These are phyloP conservation scores for Kwoniella sp. DNA, from an alignment of 768 basidiomycete species.

Conservation along the genomic window DNA sequence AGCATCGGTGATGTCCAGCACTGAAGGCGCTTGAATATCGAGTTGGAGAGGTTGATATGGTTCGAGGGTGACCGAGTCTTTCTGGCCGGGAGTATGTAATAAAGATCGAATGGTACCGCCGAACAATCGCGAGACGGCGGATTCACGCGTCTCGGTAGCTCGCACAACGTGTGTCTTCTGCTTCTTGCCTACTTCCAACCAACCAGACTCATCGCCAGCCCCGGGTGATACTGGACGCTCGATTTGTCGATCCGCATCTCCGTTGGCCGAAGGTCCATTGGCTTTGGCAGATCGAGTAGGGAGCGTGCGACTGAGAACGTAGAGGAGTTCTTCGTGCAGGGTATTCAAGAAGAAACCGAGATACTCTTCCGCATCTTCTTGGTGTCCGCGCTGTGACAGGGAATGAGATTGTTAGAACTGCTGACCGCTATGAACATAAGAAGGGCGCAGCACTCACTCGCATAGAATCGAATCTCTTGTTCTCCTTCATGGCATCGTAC, in stretches of 20 bases:
- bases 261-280: constrained; percentile 37
- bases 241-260: constrained; percentile 41
- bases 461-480: constrained; percentile 92
- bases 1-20: constrained; percentile 80
- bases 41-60: constrained; percentile 86
- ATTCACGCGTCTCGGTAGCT: constrained; percentile 75
- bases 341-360: constrained; percentile 96
- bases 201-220: constrained; percentile 65
- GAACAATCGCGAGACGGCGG: constrained; percentile 87
- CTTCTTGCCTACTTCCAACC: constrained; percentile 90
- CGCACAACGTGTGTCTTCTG: constrained; percentile 79
- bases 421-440: neutral
- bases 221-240: constrained; percentile 50
- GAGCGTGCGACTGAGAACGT: constrained; percentile 62
- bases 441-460: constrained; percentile 61
- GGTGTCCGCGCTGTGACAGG: constrained; percentile 71
- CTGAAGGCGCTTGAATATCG: constrained; percentile 79
- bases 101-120: constrained; percentile 89
- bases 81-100: constrained; percentile 72
- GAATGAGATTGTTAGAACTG: neutral
- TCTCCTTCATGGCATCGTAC: constrained; percentile 90
- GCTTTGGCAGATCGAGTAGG: constrained; percentile 58
- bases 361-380: constrained; percentile 98
- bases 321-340: constrained; percentile 84
- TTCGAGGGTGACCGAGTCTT: constrained; percentile 83